Base-by-base conservation (phyloP, 2,329 filamentous ascomycete genomes). In the Leptographium wingfieldii region DNA sequence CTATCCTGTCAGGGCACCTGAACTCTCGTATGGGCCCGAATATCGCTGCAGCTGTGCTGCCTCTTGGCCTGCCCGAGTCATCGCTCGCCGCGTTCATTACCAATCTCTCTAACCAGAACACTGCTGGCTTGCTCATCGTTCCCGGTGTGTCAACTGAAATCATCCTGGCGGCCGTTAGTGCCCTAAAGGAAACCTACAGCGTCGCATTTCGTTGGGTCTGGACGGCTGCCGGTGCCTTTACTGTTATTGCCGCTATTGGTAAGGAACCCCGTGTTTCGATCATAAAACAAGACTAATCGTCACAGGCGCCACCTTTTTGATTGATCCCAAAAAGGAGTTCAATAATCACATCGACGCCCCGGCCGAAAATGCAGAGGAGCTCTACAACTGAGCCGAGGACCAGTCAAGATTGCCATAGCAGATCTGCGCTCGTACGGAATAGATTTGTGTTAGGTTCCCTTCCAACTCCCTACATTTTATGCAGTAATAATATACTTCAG, bases 281-380 rank as follows among this genome's bases (percentile, higher is more conserved):
- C 1, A 19, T 11, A 51, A n/a, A 35, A 6, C 43, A 31, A 5
- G 19, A 19, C 43, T 46, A 46, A 46, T 16, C 43, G 12, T 10
- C 16, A 10, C 48, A 58, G 56, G 56, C 6, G 60, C 64, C 27
- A 53, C 66, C 14, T 70, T 72, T 60, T 52, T 74, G 7, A 61
- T 69, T 12, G 71, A 74, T 55, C 70, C 68, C 1, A 66, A 63
- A 22, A 67, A 69, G 57, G 71, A 73, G 52, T 72, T 73, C 63
- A 73, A 71, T 60, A 72, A 68, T 64, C 68, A 68, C 43, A 71
- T 73, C 38, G 72, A 74, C 60, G 68, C 68, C 22, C 72, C 72
- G 1, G 66, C 70, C 3, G 72, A 73, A 62, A 69, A 71, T 57
- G 68, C 29, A 19, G 56, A 58, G 48, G 56, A 51, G 25, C 31